These are phyloP conservation scores for Chytridium lagenaria DNA, from an alignment of 371 early-diverging fungal species.

Conservation along the genomic window DNA sequence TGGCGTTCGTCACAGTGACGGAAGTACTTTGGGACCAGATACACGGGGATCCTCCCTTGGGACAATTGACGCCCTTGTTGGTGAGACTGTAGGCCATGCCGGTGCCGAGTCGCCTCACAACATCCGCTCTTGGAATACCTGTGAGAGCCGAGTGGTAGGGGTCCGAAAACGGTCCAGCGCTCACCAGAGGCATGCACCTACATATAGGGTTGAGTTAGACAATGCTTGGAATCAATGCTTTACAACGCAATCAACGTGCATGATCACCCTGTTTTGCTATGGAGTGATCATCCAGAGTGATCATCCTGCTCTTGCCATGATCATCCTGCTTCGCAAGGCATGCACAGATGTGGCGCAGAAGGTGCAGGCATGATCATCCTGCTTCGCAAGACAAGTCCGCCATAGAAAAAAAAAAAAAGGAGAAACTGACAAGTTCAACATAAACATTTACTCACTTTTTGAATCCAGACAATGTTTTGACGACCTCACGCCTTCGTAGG, in stretches of 20 bases:
- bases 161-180: not conserved
- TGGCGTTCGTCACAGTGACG: not conserved
- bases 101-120: not conserved
- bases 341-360: no score
- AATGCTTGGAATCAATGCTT: no score
- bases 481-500: not conserved
- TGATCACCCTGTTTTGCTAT: no score
- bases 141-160: slow-evolving; percentile 1
- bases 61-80: not conserved
- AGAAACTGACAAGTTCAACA: no score
- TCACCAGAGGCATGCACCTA: slow-evolving; percentile 3
- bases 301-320: no score
- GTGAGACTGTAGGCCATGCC: slow-evolving; percentile 11
- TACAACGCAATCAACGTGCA: no score
- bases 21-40: not conserved
- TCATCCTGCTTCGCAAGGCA: no score
- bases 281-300: no score
- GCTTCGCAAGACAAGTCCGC: no score
- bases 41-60: not conserved
- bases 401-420: no score
- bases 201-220: no score
- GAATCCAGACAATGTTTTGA: not conserved
- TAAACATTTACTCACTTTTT: not conserved
- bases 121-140: not conserved
- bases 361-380: no score